These are phyloP conservation scores for Prunus padus DNA, from an alignment of 306 rosid genomes.

Conservation along the genomic window DNA sequence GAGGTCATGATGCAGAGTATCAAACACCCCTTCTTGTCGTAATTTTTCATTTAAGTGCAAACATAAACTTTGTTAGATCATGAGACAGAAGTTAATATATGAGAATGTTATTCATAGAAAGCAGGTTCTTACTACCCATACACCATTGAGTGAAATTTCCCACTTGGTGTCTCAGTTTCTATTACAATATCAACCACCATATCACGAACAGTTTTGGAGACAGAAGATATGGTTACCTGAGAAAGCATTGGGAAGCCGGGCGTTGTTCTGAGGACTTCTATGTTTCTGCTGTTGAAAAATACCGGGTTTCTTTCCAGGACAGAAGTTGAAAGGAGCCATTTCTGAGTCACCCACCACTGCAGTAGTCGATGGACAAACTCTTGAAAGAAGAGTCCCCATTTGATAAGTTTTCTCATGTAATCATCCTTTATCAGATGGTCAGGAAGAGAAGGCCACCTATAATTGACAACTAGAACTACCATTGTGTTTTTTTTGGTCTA, in stretches of 20 bases:
- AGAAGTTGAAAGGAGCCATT: slow-evolving; percentile 91
- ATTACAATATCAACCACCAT: background rate
- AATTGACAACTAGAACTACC: slow-evolving; percentile 77
- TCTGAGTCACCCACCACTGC: slow-evolving; percentile 84
- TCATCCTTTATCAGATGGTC: slow-evolving; percentile 57
- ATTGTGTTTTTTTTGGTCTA: too few species aligned
- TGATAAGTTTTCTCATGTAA: slow-evolving; percentile 57
- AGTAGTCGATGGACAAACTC: slow-evolving; percentile 55
- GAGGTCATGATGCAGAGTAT: slow-evolving; percentile 75
- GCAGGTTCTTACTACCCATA: background rate
- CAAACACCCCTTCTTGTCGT: slow-evolving; percentile 55
- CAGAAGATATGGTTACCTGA: slow-evolving; percentile 46
- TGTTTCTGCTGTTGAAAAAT: slow-evolving; percentile 71
- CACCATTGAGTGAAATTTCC: background rate
- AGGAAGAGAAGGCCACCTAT: slow-evolving; percentile 87
- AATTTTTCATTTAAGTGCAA: slow-evolving; percentile 50
- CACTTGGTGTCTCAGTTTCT: background rate
- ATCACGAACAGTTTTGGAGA: background rate
- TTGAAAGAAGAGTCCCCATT: slow-evolving; percentile 56
- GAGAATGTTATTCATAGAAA: background rate
- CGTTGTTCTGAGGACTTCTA: slow-evolving; percentile 61
- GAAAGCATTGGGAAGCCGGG: slow-evolving; percentile 92
- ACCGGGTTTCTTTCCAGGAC: slow-evolving; percentile 67
- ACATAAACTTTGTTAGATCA: slow-evolving; percentile 23
- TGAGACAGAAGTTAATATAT: slow-evolving; percentile 11